Base-by-base conservation (phyloP, 805 yeast genomes). In the Candida ovalis region DNA sequence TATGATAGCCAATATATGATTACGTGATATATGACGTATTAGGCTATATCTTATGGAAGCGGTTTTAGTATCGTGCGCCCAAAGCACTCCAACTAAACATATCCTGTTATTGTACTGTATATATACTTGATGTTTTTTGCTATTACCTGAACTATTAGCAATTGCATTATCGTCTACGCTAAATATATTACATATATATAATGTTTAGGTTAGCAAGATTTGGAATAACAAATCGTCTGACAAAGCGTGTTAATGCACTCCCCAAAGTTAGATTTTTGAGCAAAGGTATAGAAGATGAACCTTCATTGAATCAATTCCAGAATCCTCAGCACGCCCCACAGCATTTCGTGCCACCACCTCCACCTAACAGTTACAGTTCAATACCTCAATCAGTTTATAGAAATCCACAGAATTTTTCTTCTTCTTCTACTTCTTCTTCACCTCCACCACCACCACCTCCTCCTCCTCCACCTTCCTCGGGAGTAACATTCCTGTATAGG, bases 261-360 rank as follows among this genome's bases (percentile, higher is more conserved):
- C 19, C 33, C 23, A 27, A 19, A 3, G 38, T 35, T n/a, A 35
- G 38, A 17, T 35, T 35, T 18, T 18, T 18, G 38, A 35, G 38
- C 38, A 44, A 18, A 19, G 40, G 55, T 28, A 24, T 53, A n/a
- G 51, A 57, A 43, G 50, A 53, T 32, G 54, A 49, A 7, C 61
- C 62, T 9, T 49, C 59, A 2, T 42, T 60, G 36, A 60, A 60
- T 23, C 62, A 60, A 38, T 60, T 60, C 36, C 62, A 60, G 37
- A 54, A 56, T 33, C 57, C 61, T 4, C 49, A 45, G n/a, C 43
- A 43, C 10, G 49, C 53, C 4, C 58, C 59, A 40, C 46, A 40
- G 8, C 54, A 48, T n/a, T 54, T 44, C 35, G 18, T 21, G n/a
- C 58, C 53, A 5, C 53, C 54, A 24, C 49, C 44, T 33, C 19